Evolutionary conservation across 2,329 filamentous ascomycete genomes (phyloP), one percentile per base, ranked within the genome.

Genomic region (Aspergillus alliaceus): DNA sequence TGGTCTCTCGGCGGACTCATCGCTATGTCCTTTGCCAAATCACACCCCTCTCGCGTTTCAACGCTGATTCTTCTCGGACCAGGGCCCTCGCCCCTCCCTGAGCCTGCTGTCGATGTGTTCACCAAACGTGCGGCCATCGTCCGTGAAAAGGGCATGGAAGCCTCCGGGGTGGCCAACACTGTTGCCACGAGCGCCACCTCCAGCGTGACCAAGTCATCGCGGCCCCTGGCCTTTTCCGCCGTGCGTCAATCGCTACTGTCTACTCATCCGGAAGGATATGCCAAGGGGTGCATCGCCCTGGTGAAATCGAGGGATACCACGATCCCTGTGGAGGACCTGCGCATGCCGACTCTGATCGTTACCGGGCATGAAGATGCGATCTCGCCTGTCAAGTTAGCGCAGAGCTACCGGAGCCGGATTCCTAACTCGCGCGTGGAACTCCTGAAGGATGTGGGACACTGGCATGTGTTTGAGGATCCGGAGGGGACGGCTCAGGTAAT

Each of bases 221-320:
- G 40, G 4, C 72, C 74, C 0, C 54, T 83, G 1, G 77, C 75
- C 1, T 57, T 77, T 9, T 66, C 76, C 2, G 79, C 80, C 0
- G 69, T 79, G 8, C 66, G 77, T 6, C 62, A 79, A 25, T 79
- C 75, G 5, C 67, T 85, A 2, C 66, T 83, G 0, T 66, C 72
- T 0, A 80, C 82, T 59, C 78, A 83, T 59, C 73, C 79, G 0
- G 82, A 85, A 59, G 79, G 79, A 1, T 85, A 84, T 64, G 82
- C 82, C 1, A 85, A 85, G 59, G 82, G 75, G 0, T 82, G 80
- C 40, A 70, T 71, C 27, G 82, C 82, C 2, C 70, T 84, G 29
- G 82, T 78, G 3, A 69, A 69, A 4, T 75, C 76, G 1, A 66
- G 65, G 20, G 54, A 62, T 9, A 40, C 27, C 1, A 15, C 22